Conservation (phyloP, 176 grass and related monocot genomes). For the Metroxylon sagu region DNA sequence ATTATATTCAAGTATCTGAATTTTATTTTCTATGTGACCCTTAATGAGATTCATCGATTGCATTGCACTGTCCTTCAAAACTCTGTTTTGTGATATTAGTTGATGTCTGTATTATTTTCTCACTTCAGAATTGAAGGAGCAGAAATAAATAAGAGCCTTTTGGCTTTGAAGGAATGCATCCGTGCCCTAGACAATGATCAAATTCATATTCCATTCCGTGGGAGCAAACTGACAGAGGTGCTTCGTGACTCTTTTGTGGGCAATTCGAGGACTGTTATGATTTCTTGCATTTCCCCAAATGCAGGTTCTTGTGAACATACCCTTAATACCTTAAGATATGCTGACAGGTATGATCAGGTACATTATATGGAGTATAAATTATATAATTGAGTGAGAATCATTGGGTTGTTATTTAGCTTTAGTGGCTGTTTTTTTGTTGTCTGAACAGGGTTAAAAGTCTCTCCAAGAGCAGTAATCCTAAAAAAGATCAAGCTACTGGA, state of each 20-base stretch:
- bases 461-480: slow-evolving; percentile 75
- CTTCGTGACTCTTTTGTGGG: slow-evolving; percentile 98
- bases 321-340: slow-evolving; percentile 95
- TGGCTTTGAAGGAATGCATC: slow-evolving; percentile 96
- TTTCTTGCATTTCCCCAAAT: slow-evolving; percentile 97
- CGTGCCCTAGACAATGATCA: slow-evolving; percentile 98
- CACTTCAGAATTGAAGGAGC: slow-evolving; percentile 85
- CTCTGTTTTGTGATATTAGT: background rate
- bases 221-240: slow-evolving; percentile 98
- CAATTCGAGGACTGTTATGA: slow-evolving; percentile 96
- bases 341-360: slow-evolving; percentile 57
- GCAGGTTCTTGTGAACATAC: slow-evolving; percentile 98
- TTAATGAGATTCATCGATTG: too few species aligned
- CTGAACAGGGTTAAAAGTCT: slow-evolving; percentile 95
- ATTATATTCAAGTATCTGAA: background rate
- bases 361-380: too few species aligned
- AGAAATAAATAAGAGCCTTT: slow-evolving; percentile 97
- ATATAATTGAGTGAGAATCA: background rate
- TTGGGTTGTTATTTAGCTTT: background rate
- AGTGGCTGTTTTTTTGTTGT: slow-evolving; percentile 22
- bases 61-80: background rate
- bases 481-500: slow-evolving; percentile 53
- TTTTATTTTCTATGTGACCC: background rate
- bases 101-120: slow-evolving; percentile 15
- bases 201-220: slow-evolving; percentile 97